Base-by-base conservation (phyloP, 371 early-diverging fungal genomes). In the Mortierella polycephala region DNA sequence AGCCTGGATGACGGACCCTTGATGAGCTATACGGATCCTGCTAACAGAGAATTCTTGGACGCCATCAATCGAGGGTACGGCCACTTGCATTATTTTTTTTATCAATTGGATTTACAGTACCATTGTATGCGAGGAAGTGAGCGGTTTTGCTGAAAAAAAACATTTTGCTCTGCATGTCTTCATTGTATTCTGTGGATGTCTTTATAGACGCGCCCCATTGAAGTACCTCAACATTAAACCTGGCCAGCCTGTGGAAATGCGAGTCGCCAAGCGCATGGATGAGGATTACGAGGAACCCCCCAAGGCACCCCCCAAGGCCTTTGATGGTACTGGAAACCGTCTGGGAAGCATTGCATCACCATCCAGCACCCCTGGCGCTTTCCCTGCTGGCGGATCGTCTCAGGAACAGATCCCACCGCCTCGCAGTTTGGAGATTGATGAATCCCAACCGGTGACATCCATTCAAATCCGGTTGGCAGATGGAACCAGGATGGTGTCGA, bases 1-100 rank as follows among this genome's bases (percentile, higher is more conserved):
- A 95, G 93, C 64, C 88, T 98, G 60, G 98, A 95, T 46, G 97
- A 98, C 71, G 99, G 98, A 0, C 95, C 95, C 0, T 82, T 98
- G 52, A 84, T 91, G 71, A 82, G 86, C 49, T 96, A 94, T 68
- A 89, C 92, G 51, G 96, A 96, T 71, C 98, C 98, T 12, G 90
- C 87, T 53, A 96, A 93, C 82, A 88, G 93, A 72, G 91, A 92
- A 67, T 87, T 95, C 70, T 83, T 98, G 71, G 84, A 88, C 53
- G 90, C 93, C 12, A 95, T 98, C 65, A 93, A 96, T 62, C 89
- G 88, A 61, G 98, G 96, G 94, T 94, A 87, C 59, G 81, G 66
- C n/a, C 7, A 37, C 45, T n/a, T 45, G 21, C 16, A 46, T 30
- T 12, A 6, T 45, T 30, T 18, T 40, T 21, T 51, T 1, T 2